Evolutionary conservation across 2,329 filamentous ascomycete genomes (phyloP).

Genomic region (Nectriaceae sp.): DNA sequence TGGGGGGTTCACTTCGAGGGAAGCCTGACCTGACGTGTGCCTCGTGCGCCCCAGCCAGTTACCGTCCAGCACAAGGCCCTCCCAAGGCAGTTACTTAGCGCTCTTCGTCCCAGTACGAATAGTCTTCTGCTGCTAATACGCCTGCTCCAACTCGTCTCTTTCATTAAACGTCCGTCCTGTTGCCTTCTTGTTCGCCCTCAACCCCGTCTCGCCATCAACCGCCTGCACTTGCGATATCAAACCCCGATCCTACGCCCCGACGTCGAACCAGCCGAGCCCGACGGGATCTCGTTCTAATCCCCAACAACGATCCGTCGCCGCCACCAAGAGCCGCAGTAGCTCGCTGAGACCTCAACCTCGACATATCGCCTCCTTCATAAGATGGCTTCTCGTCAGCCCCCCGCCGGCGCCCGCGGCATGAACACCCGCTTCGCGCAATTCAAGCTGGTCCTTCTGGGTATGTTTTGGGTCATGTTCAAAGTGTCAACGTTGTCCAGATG

Average conservation of each 20-base stretch:
- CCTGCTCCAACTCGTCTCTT: background rate
- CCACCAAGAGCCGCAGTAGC: slow-evolving; percentile 11
- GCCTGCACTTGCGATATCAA: background rate
- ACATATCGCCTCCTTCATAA: slow-evolving; percentile 34
- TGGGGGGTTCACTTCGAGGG: too few species aligned
- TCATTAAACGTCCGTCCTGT: background rate
- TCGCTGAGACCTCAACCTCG: slow-evolving; percentile 20
- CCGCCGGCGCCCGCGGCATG: slow-evolving; percentile 61
- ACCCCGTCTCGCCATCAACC: slow-evolving; percentile 11
- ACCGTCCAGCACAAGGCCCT: slow-evolving; percentile 15
- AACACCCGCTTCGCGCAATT: slow-evolving; percentile 96
- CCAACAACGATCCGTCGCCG: slow-evolving; percentile 24
- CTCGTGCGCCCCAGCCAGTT: slow-evolving; percentile 22
- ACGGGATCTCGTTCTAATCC: background rate
- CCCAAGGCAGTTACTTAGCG: slow-evolving; percentile 18
- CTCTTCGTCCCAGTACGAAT: background rate
- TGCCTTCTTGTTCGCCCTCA: slow-evolving; percentile 11
- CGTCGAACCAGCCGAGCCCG: background rate
- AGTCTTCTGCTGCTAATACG: background rate
- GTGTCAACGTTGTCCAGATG: slow-evolving; percentile 5
- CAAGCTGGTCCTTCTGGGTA: slow-evolving; percentile 96
- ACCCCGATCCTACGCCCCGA: background rate
- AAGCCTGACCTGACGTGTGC: slow-evolving; percentile 23
- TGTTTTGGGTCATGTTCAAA: slow-evolving; percentile 32
- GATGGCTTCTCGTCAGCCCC: slow-evolving; percentile 84